Conservation (phyloP, 2,329 filamentous ascomycete species). For the Ophiosphaerella herpotricha region DNA sequence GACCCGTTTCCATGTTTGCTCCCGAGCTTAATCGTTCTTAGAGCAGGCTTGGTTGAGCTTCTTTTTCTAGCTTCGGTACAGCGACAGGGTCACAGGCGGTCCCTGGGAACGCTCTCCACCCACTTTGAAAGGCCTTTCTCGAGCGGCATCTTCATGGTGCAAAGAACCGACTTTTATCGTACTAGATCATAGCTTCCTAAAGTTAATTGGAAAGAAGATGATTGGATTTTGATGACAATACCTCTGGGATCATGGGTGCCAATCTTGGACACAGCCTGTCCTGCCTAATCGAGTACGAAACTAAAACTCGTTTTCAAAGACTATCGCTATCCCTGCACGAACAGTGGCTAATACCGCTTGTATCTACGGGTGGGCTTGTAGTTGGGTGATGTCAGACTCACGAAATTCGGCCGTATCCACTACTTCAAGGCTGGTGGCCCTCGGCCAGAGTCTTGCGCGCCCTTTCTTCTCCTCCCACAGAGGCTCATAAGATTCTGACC, state of each 20-base stretch:
- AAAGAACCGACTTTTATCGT: no score
- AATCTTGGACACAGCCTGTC: constrained; percentile 1
- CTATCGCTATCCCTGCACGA: constrained; percentile 16
- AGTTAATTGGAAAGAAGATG: no score
- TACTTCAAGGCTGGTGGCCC: constrained; percentile 2
- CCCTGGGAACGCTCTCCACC: neutral
- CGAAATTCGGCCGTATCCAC: neutral
- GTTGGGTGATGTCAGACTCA: neutral
- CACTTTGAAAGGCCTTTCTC: no score
- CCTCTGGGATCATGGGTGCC: no score
- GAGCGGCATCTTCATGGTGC: no score
- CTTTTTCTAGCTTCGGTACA: constrained; percentile 16
- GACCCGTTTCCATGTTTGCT: neutral
- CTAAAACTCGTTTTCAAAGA: constrained; percentile 1
- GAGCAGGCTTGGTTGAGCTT: constrained; percentile 25
- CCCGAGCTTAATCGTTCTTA: constrained; percentile 12
- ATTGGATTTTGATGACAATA: no score
- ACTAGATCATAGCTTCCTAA: no score
- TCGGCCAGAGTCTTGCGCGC: neutral
- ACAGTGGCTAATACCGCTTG: neutral
- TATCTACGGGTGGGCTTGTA: neutral
- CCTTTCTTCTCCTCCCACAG: neutral
- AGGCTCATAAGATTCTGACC: no score
- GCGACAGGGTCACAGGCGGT: constrained; percentile 3
- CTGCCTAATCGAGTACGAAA: constrained; percentile 20